Evolutionary conservation across 176 grass and related monocot genomes (phyloP), one percentile per base, ranked within the genome.

Genomic region (Rhipidocladum racemiflorum): DNA sequence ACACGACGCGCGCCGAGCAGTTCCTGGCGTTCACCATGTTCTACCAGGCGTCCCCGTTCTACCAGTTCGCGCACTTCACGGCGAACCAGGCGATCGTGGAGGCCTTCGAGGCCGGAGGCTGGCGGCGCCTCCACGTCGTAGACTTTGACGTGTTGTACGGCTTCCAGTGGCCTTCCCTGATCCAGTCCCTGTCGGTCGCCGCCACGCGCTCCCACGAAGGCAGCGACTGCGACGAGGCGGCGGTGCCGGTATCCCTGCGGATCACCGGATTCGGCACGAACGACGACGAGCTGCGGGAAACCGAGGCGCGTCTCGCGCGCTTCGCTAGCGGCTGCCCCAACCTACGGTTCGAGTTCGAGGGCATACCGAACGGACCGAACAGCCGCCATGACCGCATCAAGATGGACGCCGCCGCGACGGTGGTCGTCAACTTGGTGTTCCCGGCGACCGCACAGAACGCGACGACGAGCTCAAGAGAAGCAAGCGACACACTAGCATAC

Each of bases 1-100:
- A 27, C 40, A 1, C 85, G 10, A 44, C 68, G 18, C 55, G 57
- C 7, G 57, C 70, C 27, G 87, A 91, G 49, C 77, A 69, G 80
- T 88, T 97, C 70, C 83, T 85, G 30, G 87, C 90, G 34, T 89
- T 89, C 86, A 94, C 88, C 63, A 89, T 89, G 68, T 86, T 91
- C 81, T 97, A 94, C 81, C 76, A 87, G 83, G 84, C 85, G 63
- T 88, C 90, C 20, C 95, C 90, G 23, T 66, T 87, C 42, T 89
- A 85, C 77, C 92, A 97, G 80, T 89, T 97, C 46, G 87, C 92
- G 59, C 95, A 97, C 76, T 97, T 97, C 91, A 91, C 92, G 15
- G 92, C 95, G 11, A 97, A 97, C 89, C 95, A 97, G 85, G 92
- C 88, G n/a, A 94, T 97, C 62, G 62, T 94, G 0, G 95, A 97